These are phyloP conservation scores for Phialophora expanda DNA, from an alignment of 2,329 filamentous ascomycete genomes.

Conservation along the genomic window DNA sequence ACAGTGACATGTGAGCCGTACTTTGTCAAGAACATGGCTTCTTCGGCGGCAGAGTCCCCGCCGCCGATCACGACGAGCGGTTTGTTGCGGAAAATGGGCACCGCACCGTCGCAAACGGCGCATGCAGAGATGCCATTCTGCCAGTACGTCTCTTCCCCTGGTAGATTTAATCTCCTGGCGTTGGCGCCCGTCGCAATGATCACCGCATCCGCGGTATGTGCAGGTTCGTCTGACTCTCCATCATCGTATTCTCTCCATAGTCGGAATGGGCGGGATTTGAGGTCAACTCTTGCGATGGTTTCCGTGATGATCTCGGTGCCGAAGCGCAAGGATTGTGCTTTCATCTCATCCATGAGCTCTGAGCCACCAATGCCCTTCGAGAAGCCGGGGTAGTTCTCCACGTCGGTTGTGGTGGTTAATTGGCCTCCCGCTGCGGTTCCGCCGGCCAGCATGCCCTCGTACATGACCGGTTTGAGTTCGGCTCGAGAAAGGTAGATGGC, in stretches of 20 bases:
- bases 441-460: constrained; percentile 97
- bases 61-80: constrained; percentile 94
- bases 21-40: constrained; percentile 96
- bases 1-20: constrained; percentile 96
- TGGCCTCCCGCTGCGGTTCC: constrained; percentile 95
- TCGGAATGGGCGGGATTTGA: constrained; percentile 83
- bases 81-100: constrained; percentile 97
- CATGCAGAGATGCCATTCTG: constrained; percentile 95
- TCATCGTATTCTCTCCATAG: constrained; percentile 91
- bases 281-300: constrained; percentile 86
- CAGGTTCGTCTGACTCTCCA: constrained; percentile 67
- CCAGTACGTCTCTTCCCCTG: constrained; percentile 95
- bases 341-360: constrained; percentile 95
- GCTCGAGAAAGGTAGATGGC: constrained; percentile 95
- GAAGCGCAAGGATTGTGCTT: constrained; percentile 85
- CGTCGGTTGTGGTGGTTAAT: constrained; percentile 95
- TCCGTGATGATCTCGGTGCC: constrained; percentile 93
- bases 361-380: constrained; percentile 83
- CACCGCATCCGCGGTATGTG: constrained; percentile 84
- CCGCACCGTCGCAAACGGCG: constrained; percentile 94
- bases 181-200: constrained; percentile 97
- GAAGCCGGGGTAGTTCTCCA: constrained; percentile 98
- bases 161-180: constrained; percentile 78
- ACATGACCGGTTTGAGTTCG: constrained; percentile 91
- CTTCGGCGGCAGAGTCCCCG: constrained; percentile 94